Conservation (phyloP, 768 basidiomycete species). For the Mycena rebaudengoi region DNA sequence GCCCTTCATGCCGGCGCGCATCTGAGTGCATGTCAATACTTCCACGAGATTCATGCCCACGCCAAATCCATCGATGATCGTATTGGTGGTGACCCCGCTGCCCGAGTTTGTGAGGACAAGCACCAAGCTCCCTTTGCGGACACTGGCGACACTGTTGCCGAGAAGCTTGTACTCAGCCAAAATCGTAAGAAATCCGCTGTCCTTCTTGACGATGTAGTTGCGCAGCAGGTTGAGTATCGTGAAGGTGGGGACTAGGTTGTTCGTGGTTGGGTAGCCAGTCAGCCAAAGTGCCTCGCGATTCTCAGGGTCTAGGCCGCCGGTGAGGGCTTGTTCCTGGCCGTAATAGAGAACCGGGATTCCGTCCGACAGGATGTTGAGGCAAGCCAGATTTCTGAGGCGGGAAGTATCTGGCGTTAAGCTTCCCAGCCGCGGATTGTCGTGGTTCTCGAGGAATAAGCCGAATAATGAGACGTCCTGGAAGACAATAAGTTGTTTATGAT, state of each 20-base stretch:
- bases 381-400: slow-evolving; percentile 30
- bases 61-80: slow-evolving; percentile 31
- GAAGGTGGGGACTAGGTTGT: slow-evolving; percentile 47
- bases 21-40: slow-evolving; percentile 48
- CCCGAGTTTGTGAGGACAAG: slow-evolving; percentile 48
- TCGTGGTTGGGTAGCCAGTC: slow-evolving; percentile 50
- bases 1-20: slow-evolving; percentile 45
- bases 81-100: slow-evolving; percentile 13
- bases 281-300: slow-evolving; percentile 68
- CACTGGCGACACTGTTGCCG: slow-evolving; percentile 5
- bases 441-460: slow-evolving; percentile 68
- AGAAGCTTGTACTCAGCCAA: slow-evolving; percentile 32
- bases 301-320: slow-evolving; percentile 57
- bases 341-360: slow-evolving; percentile 71
- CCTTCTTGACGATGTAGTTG: slow-evolving; percentile 46
- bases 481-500: not conserved
- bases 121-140: slow-evolving; percentile 31
- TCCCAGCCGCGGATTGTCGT: slow-evolving; percentile 62
- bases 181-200: slow-evolving; percentile 51
- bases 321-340: slow-evolving; percentile 64
- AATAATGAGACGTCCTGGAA: slow-evolving; percentile 38
- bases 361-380: slow-evolving; percentile 56
- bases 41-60: slow-evolving; percentile 49
- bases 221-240: slow-evolving; percentile 47
- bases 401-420: slow-evolving; percentile 55